Base-by-base conservation (phyloP, 2,329 filamentous ascomycete species). In the Ophiostoma perfectum region DNA sequence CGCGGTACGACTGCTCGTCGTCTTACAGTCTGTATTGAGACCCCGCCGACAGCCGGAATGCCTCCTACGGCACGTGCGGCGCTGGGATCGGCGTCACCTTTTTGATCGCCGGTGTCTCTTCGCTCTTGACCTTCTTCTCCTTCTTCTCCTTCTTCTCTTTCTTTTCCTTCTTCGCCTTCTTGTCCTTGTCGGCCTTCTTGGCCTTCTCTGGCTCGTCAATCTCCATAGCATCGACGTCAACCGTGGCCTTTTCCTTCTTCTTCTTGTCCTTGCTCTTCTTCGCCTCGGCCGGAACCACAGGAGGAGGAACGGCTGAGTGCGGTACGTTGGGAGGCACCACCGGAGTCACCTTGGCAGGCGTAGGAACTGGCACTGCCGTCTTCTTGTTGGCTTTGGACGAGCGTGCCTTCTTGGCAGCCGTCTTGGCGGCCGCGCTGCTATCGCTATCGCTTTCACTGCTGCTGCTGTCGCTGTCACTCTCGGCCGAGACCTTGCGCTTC, bases 401-500 rank as follows among this genome's bases (percentile, higher is more conserved):
- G 3, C 71, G 64, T 9, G 27, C 42, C 42, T 68, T 36, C 8
- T 66, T 38, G 49, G 63, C 58, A 9, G 47, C 11, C 3, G 66
- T 44, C 2, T 38, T 63, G 1, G 41, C 47, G 9, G 45, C 65
- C 1, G 63, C 18, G 27, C 27, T 39, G 60, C 39, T 38, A 8
- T 58, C 52, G 52, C 18, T 62, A 11, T n/a, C 55, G 71, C 49
- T 52, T 16, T 8, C 4, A 18, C n/a, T 55, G 12, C 11, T 47
- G 49, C 38, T 42, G 60, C 18, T 55, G 49, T 70, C 52, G 39
- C 44, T 68, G 2, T 36, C 47, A 3, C 5, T 42, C 27, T 6
- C 7, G 2, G 27, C 64, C 1, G 27, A 16, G 5, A 77, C 76
- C 74, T 81, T 81, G 66, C 80, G 77, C 76, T 81, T 82, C 72